Conservation (phyloP, 192 early-diverging fungal genomes). For the Fimicolochytrium jonesii region DNA sequence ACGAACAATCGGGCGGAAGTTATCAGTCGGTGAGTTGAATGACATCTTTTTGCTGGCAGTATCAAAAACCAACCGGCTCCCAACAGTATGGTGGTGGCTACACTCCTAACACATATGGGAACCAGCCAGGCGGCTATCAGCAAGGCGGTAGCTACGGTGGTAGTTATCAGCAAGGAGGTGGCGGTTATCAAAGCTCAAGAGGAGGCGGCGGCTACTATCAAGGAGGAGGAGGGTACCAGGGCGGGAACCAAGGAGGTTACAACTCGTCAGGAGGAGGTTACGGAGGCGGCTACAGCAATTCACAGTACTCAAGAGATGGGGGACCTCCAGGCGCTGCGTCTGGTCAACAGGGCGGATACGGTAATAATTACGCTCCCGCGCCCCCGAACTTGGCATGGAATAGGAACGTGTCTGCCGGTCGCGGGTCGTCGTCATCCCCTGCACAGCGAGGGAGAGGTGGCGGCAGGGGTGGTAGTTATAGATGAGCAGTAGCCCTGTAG, state of each 20-base stretch:
- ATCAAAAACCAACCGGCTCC: neutral
- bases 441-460: too few species aligned
- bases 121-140: conserved; percentile 17
- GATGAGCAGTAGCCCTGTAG: too few species aligned
- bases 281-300: neutral
- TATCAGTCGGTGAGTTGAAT: neutral
- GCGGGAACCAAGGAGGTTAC: neutral
- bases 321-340: neutral
- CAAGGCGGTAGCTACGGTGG: neutral
- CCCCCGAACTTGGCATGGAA: conserved; percentile 37
- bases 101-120: neutral
- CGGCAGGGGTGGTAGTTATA: too few species aligned
- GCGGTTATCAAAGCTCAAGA: neutral
- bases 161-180: neutral
- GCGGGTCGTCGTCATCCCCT: neutral
- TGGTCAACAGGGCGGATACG: neutral
- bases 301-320: conserved; percentile 4
- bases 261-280: neutral
- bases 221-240: conserved; percentile 2
- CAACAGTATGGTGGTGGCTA: conserved; percentile 16
- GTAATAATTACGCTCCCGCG: neutral
- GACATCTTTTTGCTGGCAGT: neutral
- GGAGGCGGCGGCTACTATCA: neutral
- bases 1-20: neutral
- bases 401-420: conserved; percentile 19